These are phyloP conservation scores for Kluyveromyces marxianus DNA, from an alignment of 1,139 yeast genomes.

Conservation along the genomic window DNA sequence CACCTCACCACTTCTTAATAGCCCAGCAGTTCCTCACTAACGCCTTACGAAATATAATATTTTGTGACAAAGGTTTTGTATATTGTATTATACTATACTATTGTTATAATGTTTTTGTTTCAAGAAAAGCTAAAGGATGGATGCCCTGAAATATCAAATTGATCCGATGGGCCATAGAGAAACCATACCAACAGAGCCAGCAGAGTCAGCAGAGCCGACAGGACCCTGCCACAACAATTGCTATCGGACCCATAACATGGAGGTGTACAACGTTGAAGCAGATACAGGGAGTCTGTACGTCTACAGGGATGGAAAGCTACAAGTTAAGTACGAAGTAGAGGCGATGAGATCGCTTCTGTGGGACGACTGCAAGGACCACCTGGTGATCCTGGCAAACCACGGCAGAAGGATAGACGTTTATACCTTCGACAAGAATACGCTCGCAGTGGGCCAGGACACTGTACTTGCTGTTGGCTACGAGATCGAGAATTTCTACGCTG, in stretches of 20 bases:
- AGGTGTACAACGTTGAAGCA: background rate
- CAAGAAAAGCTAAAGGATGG: no score
- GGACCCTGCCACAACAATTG: no score
- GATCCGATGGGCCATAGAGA: no score
- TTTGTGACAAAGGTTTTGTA: no score
- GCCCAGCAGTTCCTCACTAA: background rate
- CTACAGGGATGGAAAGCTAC: background rate
- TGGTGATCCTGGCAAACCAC: background rate
- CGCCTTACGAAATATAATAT: background rate
- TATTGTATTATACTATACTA: no score
- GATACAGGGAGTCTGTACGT: background rate
- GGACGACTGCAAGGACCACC: background rate
- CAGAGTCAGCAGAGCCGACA: no score
- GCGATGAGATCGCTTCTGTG: slow-evolving; percentile 1
- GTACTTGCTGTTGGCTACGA: background rate
- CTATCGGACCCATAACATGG: background rate
- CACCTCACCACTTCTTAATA: background rate
- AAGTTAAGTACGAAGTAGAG: background rate
- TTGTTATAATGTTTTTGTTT: no score
- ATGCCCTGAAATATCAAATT: no score
- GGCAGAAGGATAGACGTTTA: background rate
- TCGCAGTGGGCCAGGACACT: background rate
- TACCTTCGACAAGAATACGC: background rate
- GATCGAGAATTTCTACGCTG: background rate
- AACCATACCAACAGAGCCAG: no score